Evolutionary conservation across 2,329 filamentous ascomycete genomes (phyloP).

Genomic region (Penicillium italicum): DNA sequence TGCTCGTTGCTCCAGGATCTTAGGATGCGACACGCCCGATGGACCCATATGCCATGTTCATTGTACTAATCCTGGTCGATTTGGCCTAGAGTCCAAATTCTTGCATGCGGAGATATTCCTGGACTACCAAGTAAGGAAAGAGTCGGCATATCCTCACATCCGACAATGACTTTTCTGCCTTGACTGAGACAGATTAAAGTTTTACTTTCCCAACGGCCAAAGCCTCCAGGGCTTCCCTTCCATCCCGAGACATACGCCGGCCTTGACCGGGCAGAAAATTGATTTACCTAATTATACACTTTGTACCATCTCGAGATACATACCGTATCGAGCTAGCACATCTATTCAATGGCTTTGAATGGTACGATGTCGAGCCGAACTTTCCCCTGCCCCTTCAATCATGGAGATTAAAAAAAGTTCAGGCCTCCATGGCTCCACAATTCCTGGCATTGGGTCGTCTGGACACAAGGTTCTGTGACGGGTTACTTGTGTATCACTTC

Average conservation of each 20-base stretch:
- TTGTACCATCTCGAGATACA: constrained; percentile 1
- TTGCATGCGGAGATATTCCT: neutral
- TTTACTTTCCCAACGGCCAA: constrained; percentile 5
- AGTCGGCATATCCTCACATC: neutral
- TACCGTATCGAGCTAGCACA: neutral
- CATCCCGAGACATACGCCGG: constrained; percentile 10
- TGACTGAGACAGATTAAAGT: constrained; percentile 1
- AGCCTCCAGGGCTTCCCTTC: neutral
- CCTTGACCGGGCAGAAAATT: neutral
- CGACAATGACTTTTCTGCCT: neutral
- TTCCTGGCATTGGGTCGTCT: neutral
- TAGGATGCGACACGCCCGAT: constrained; percentile 3
- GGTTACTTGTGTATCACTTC: constrained; percentile 18
- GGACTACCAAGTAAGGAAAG: neutral
- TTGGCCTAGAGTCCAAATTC: neutral
- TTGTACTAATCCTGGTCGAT: neutral
- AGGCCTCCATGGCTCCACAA: constrained; percentile 4
- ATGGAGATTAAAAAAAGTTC: neutral
- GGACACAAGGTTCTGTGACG: constrained; percentile 21
- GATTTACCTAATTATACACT: neutral
- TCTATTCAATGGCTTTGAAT: neutral
- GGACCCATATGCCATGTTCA: neutral
- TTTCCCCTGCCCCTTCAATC: neutral
- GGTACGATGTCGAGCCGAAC: neutral
- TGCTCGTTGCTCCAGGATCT: constrained; percentile 23